These are phyloP conservation scores for Camellia granthamiana DNA, from an alignment of 148 eudicot species.

Conservation along the genomic window DNA sequence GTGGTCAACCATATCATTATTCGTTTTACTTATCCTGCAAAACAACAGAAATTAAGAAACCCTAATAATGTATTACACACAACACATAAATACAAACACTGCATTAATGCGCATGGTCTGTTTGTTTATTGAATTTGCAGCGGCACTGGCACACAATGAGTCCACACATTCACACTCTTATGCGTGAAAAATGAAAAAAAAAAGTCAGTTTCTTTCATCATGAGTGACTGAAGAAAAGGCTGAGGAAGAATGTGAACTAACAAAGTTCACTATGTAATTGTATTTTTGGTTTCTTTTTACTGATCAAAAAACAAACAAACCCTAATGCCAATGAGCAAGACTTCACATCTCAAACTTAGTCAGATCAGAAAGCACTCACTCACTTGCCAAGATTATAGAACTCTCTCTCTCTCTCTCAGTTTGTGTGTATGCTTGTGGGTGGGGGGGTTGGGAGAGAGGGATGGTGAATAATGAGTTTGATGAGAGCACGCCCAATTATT, in stretches of 20 bases:
- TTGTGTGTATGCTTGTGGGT: no score
- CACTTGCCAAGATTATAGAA: no score
- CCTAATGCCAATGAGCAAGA: no score
- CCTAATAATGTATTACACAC: neutral
- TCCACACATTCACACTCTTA: neutral
- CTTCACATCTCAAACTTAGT: neutral
- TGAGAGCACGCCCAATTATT: conserved; percentile 64
- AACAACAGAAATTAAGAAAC: neutral
- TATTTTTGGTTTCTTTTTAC: no score
- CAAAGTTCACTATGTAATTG: no score
- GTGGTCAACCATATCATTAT: conserved; percentile 5
- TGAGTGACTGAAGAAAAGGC: neutral
- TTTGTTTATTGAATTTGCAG: neutral
- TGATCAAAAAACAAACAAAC: no score
- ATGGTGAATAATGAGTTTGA: conserved; percentile 15
- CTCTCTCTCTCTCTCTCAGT: no score
- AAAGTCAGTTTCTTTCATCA: neutral
- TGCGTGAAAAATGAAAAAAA: neutral
- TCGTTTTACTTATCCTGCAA: conserved; percentile 17
- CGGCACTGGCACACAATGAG: neutral
- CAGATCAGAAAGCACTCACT: no score
- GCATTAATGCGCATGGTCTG: conserved; percentile 15
- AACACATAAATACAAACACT: neutral
- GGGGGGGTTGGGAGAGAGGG: neutral
- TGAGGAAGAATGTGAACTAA: no score